Percentiles rank a stretch among this genome's conserved stretches.
Conservation (phyloP, 2,329 filamentous ascomycete genomes). For the Monilinia aucupariae region DNA sequence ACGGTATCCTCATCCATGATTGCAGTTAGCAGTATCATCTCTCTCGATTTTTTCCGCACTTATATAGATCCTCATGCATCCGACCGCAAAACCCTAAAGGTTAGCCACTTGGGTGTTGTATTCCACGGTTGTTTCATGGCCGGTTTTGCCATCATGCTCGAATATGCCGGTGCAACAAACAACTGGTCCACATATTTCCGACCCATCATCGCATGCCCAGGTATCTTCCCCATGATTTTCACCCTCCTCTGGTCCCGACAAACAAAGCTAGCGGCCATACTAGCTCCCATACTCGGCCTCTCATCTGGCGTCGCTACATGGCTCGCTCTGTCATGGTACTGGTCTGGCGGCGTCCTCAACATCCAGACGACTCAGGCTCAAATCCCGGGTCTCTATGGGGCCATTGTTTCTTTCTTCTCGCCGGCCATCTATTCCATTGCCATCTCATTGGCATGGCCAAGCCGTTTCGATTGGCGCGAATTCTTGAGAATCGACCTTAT, state of each 20-base stretch:
- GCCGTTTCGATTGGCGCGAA: slow-evolving; percentile 41
- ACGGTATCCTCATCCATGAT: slow-evolving; percentile 47
- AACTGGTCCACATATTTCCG: slow-evolving; percentile 36
- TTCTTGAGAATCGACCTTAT: slow-evolving; percentile 43
- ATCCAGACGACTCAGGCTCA: slow-evolving; percentile 45
- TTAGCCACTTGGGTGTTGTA: slow-evolving; percentile 45
- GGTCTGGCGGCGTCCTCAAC: slow-evolving; percentile 39
- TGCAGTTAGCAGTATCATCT: slow-evolving; percentile 46
- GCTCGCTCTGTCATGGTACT: slow-evolving; percentile 43
- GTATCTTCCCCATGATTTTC: slow-evolving; percentile 32
- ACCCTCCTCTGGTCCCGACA: slow-evolving; percentile 39
- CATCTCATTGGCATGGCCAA: slow-evolving; percentile 43
- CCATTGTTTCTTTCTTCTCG: slow-evolving; percentile 43
- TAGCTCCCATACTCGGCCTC: slow-evolving; percentile 46
- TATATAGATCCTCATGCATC: slow-evolving; percentile 42
- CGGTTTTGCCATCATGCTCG: slow-evolving; percentile 42
- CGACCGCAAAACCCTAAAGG: slow-evolving; percentile 39
- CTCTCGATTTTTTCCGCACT: slow-evolving; percentile 46
- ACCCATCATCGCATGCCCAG: slow-evolving; percentile 24
- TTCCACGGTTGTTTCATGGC: slow-evolving; percentile 46
- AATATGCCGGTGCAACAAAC: slow-evolving; percentile 46
- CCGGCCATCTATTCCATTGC: slow-evolving; percentile 42
- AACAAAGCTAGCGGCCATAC: slow-evolving; percentile 44
- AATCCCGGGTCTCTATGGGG: slow-evolving; percentile 49
- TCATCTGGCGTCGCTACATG: slow-evolving; percentile 48